Evolutionary conservation across 371 early-diverging fungal genomes (phyloP), one percentile per base, ranked within the genome.

Genomic region (Rhizopus sp.): DNA sequence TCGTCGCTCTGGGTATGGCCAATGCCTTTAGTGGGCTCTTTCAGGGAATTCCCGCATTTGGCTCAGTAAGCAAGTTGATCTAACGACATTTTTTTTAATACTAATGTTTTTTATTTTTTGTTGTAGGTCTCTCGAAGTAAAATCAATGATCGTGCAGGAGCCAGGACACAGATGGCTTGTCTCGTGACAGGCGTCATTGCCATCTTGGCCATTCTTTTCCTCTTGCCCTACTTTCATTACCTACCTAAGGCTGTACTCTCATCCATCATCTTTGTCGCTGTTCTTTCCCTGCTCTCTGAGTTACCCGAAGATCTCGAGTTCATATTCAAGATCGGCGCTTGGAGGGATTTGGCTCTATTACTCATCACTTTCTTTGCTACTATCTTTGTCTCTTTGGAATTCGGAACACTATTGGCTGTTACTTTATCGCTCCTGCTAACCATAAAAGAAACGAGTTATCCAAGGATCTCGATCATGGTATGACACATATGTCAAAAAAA

Each of bases 1-100:
- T 97, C 50, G 94, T 97, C 17, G 98, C 97, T 5, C 64, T 96
- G 44, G 97, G 97, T 23, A 72, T 86, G 7, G 82, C 91, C 50
- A 98, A 95, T 60, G 74, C 93, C 32, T 66, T 88, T 37, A 89
- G 93, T 23, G 87, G 90, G 6, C 71, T 91, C 3, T 94, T 95
- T 63, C 89, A 91, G 41, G 84, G 88, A 9, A 93, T 87, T 60
- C 94, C 95, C 0, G 93, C 93, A 7, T 97, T 91, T 79, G 97
- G 95, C 7, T 93, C 93, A 4, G 77, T 81, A 72, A 62, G 71
- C 44, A 9, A 16, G 40, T 51, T 30, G 23, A 23, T 23, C 23
- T 23, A 2, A 23, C 23, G 2, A 23, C 23, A 23, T 23, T 2
- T 23, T 6, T 29, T 30, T 30, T 30, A 7, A 12, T 17, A 8